Evolutionary conservation across 371 early-diverging fungal species (phyloP).

Genomic region (Mortierella sp.): DNA sequence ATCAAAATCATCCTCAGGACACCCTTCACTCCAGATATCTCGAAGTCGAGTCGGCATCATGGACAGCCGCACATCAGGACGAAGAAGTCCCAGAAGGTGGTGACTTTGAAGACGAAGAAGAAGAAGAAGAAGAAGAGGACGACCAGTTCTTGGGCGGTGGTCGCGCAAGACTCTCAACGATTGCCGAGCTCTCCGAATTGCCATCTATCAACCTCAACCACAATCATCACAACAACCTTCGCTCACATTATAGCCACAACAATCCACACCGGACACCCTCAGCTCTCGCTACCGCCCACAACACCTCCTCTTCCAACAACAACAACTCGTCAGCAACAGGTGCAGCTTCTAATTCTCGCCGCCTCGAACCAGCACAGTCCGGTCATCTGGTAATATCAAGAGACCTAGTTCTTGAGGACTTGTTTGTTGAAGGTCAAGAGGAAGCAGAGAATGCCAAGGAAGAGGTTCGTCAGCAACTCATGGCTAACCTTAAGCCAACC

Average conservation of each 20-base stretch:
- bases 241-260: not conserved
- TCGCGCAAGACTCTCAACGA: conserved; percentile 42
- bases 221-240: conserved; percentile 1
- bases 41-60: conserved; percentile 34
- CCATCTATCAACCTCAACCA: conserved; percentile 42
- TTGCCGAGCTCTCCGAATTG: conserved; percentile 51
- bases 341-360: not conserved
- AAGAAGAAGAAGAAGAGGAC: conserved; percentile 19
- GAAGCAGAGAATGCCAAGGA: conserved; percentile 24
- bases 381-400: conserved; percentile 31
- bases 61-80: conserved; percentile 11
- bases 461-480: conserved; percentile 27
- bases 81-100: not conserved
- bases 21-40: conserved; percentile 33
- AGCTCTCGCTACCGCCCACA: not conserved
- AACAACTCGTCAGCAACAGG: not conserved
- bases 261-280: conserved; percentile 7
- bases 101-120: conserved; percentile 20
- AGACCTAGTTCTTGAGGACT: conserved; percentile 45
- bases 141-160: conserved; percentile 35
- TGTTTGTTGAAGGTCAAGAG: conserved; percentile 41
- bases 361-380: conserved; percentile 19
- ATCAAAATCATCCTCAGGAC: conserved; percentile 12
- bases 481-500: conserved; percentile 50
- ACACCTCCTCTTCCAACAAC: not conserved